Base-by-base conservation (phyloP, 805 yeast genomes). In the Isabelozyma pseudorhagii region DNA sequence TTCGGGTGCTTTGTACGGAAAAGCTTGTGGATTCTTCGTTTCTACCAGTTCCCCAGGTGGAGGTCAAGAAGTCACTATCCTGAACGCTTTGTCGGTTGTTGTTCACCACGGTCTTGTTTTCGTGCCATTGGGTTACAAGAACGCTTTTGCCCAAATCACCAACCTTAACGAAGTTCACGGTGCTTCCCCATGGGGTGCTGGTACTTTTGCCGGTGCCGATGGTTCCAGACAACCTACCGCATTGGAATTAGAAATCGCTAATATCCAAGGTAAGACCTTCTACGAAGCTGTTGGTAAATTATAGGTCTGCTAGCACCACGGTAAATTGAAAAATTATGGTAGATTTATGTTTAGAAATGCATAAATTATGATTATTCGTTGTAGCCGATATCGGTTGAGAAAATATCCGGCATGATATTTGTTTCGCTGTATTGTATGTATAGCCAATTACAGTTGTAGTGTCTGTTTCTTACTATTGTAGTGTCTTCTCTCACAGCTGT, bases 101-200 rank as follows among this genome's bases (percentile, higher is more conserved):
- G 83, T 81, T 42, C 96, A 89, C 69, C 96, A 89, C 64, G 96
- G 96, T 64, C 77, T 89, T 74, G 73, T 85, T 57, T 89, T 68
- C 67, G 83, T 89, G 51, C 96, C 96, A 54, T 77, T 89, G 59
- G 96, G 96, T 63, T 81, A 80, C 72, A 82, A 78, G 47, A 68
- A 76, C 38, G 77, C 75, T 40, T 82, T 83, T 63, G 77, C 80
- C 45, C 78, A 79, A 51, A 66, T 83, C 58, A 58, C 80, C 55
- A 78, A 78, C 66, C 62, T 85, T 50, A 77, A 75, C 17, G 92
- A 85, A 71, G 76, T 79, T 49, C 92, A 85, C 63, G 96, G 96
- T 60, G 85, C 87, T 59, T 81, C 92, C 48, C 81, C 96, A 47
- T 89, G 90, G 87, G 96, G 96, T 69, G 90, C 96, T 42, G 94